Conservation (phyloP, 2,329 filamentous ascomycete species). For the Ceratocystis cacaofunesta region DNA sequence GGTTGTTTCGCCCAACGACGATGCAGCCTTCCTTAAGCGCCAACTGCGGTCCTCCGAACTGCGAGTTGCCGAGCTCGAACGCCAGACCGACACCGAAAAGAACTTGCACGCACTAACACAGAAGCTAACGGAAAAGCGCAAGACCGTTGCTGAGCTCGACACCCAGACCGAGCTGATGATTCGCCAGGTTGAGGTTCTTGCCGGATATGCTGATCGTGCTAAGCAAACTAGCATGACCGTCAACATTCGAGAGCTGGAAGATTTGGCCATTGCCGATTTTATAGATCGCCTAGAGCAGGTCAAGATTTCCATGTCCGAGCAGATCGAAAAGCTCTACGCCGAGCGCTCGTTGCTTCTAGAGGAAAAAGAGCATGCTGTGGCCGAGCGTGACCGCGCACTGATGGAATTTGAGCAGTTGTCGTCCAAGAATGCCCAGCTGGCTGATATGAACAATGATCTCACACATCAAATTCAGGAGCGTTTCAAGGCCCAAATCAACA, state of each 20-base stretch:
- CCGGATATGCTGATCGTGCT: constrained; percentile 71
- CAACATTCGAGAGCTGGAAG: constrained; percentile 69
- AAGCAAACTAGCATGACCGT: constrained; percentile 71
- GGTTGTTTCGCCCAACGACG: constrained; percentile 41
- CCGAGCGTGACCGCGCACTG: constrained; percentile 81
- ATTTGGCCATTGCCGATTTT: constrained; percentile 80
- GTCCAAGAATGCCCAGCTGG: constrained; percentile 83
- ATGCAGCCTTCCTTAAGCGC: constrained; percentile 51
- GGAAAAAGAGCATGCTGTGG: constrained; percentile 67
- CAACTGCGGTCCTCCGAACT: constrained; percentile 72
- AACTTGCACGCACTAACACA: constrained; percentile 65
- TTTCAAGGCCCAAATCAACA: constrained; percentile 61
- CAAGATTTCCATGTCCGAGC: constrained; percentile 41
- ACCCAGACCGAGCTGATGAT: constrained; percentile 93
- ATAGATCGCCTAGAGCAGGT: constrained; percentile 57
- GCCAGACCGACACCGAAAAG: constrained; percentile 54
- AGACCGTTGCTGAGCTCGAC: constrained; percentile 86
- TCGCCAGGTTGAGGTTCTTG: constrained; percentile 75
- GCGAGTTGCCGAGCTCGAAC: constrained; percentile 70
- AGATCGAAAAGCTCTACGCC: constrained; percentile 45
- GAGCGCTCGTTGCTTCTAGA: constrained; percentile 72
- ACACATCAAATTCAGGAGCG: constrained; percentile 87
- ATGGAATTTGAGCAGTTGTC: constrained; percentile 93
- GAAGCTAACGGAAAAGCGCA: constrained; percentile 80
- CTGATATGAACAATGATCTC: constrained; percentile 88